These are phyloP conservation scores for Daldinia loculata DNA, from an alignment of 495 filamentous ascomycete species.

Conservation along the genomic window DNA sequence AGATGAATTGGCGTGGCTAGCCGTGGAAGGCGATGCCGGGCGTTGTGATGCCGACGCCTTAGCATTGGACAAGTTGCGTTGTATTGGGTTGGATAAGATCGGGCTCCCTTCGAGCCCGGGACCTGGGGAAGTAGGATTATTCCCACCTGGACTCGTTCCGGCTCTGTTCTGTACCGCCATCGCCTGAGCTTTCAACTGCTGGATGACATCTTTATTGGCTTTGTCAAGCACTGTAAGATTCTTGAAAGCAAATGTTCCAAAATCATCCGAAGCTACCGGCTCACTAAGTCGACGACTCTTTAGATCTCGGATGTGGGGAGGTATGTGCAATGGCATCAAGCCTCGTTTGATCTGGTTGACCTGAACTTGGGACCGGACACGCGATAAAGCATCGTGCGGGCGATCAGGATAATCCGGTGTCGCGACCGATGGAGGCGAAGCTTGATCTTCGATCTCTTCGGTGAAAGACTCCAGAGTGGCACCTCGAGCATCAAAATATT, in stretches of 20 bases:
- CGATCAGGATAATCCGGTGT: slow-evolving; percentile 82
- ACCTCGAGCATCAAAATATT: slow-evolving; percentile 94
- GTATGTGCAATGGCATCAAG: slow-evolving; percentile 94
- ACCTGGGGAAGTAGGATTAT: slow-evolving; percentile 54
- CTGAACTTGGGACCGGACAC: slow-evolving; percentile 76
- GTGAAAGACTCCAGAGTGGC: slow-evolving; percentile 89
- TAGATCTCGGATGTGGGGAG: slow-evolving; percentile 89
- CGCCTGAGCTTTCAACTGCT: slow-evolving; percentile 90
- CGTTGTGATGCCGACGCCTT: slow-evolving; percentile 70
- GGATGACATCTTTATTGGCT: slow-evolving; percentile 97
- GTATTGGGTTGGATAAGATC: slow-evolving; percentile 77
- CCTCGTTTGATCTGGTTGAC: slow-evolving; percentile 82
- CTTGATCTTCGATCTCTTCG: slow-evolving; percentile 92
- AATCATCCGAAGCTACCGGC: slow-evolving; percentile 87
- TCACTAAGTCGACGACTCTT: slow-evolving; percentile 91
- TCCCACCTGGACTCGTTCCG: slow-evolving; percentile 52
- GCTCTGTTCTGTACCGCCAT: slow-evolving; percentile 69
- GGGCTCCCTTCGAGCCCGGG: slow-evolving; percentile 88
- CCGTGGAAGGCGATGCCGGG: slow-evolving; percentile 82
- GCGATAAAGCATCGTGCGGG: slow-evolving; percentile 92
- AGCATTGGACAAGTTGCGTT: slow-evolving; percentile 80
- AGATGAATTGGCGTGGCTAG: slow-evolving; percentile 82
- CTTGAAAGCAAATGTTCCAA: slow-evolving; percentile 96
- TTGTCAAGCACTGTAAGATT: slow-evolving; percentile 96
- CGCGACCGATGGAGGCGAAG: slow-evolving; percentile 68